Evolutionary conservation across 2,329 filamentous ascomycete species (phyloP).

Genomic region (Alternaria sp.): DNA sequence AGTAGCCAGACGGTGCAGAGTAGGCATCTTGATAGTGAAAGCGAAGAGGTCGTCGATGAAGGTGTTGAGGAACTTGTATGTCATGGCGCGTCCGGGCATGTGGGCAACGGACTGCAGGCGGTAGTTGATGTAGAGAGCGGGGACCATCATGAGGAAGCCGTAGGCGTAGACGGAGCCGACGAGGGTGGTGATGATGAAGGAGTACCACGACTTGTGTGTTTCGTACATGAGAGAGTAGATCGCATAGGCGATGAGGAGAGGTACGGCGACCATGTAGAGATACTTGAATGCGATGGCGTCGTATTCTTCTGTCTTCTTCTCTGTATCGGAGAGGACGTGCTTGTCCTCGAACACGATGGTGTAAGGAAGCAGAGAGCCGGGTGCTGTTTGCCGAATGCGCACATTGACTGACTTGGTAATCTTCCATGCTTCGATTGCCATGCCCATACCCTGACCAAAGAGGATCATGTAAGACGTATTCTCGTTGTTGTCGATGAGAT

Average conservation of each 20-base stretch:
- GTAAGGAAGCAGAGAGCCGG: slow-evolving; percentile 79
- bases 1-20: slow-evolving; percentile 89
- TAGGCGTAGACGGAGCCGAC: slow-evolving; percentile 98
- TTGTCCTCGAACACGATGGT: slow-evolving; percentile 91
- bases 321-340: slow-evolving; percentile 91
- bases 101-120: slow-evolving; percentile 89
- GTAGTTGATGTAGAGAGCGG: slow-evolving; percentile 98
- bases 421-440: slow-evolving; percentile 86
- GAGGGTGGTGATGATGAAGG: slow-evolving; percentile 91
- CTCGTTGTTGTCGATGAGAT: slow-evolving; percentile 95
- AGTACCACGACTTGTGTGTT: slow-evolving; percentile 97
- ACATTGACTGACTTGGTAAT: slow-evolving; percentile 95
- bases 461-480: slow-evolving; percentile 99
- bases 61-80: slow-evolving; percentile 97
- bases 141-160: slow-evolving; percentile 99
- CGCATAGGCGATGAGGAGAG: slow-evolving; percentile 87
- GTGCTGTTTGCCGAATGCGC: slow-evolving; percentile 72
- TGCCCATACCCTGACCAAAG: slow-evolving; percentile 87
- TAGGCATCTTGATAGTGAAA: slow-evolving; percentile 99
- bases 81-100: slow-evolving; percentile 96
- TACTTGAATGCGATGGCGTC: slow-evolving; percentile 98
- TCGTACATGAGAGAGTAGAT: slow-evolving; percentile 92
- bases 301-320: slow-evolving; percentile 98
- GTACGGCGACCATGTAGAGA: slow-evolving; percentile 90
- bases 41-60: slow-evolving; percentile 99